Conservation (phyloP, 2,329 filamentous ascomycete species). For the Niveomyces coronatus region DNA sequence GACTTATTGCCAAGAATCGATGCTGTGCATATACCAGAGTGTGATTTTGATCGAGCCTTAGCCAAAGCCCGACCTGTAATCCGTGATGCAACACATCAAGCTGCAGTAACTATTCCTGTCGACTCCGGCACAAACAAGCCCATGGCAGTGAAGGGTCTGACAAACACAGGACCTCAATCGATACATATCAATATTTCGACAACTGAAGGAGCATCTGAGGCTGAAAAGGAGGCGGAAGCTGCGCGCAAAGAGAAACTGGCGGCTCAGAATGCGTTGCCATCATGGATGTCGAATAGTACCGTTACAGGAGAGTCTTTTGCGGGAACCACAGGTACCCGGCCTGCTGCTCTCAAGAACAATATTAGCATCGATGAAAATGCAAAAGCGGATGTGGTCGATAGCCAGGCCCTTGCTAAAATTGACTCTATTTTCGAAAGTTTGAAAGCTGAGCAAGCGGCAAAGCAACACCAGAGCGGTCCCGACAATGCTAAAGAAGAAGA, state of each 20-base stretch:
- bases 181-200: constrained; percentile 62
- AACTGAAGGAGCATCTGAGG: constrained; percentile 53
- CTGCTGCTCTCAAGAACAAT: constrained; percentile 25
- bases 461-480: constrained; percentile 23
- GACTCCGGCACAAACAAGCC: constrained; percentile 44
- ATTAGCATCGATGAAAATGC: constrained; percentile 37
- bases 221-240: constrained; percentile 54
- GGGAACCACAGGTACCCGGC: constrained; percentile 15
- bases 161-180: constrained; percentile 55
- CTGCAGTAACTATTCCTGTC: constrained; percentile 47
- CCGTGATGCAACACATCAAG: constrained; percentile 58
- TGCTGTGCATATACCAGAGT: constrained; percentile 60
- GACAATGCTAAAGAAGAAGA: constrained; percentile 26
- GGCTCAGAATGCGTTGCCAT: constrained; percentile 57
- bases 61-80: constrained; percentile 52
- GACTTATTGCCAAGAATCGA: constrained; percentile 70
- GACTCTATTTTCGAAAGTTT: constrained; percentile 59
- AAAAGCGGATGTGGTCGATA: constrained; percentile 28
- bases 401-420: constrained; percentile 46
- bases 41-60: constrained; percentile 61
- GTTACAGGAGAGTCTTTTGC: constrained; percentile 54
- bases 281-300: constrained; percentile 63
- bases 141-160: constrained; percentile 59
- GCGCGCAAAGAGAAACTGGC: constrained; percentile 56
- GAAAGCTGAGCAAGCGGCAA: constrained; percentile 47